phyloP scores from a whole-genome alignment of 2,329 filamentous ascomycete species.

The Alternaria novae-zelandiae region DNA sequence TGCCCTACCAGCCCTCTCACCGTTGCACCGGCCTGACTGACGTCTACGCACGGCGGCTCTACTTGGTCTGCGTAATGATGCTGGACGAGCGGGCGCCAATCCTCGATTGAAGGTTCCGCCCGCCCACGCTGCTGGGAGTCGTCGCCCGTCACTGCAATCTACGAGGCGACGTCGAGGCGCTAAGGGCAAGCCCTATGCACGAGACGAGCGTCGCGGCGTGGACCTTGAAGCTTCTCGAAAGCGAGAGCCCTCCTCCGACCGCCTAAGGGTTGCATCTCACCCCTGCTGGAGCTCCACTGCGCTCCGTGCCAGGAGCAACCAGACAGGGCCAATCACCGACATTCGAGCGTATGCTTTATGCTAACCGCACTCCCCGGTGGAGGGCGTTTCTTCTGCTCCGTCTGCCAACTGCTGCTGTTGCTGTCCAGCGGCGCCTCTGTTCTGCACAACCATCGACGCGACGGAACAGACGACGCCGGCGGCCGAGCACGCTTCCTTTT shows the following conservation, averaged over 20 bases:
- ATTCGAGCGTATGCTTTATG: conserved; percentile 38
- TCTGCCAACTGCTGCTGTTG: conserved; percentile 18
- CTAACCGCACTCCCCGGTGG: conserved; percentile 35
- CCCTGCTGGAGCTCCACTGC: conserved; percentile 31
- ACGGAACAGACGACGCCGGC: background rate
- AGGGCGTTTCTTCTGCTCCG: conserved; percentile 25
- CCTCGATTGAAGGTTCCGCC: conserved; percentile 21
- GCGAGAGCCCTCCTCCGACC: conserved; percentile 9
- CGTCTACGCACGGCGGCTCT: conserved; percentile 24
- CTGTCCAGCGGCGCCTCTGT: conserved; percentile 17
- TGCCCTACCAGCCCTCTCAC: conserved; percentile 13
- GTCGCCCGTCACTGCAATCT: conserved; percentile 7
- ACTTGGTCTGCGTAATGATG: conserved; percentile 15
- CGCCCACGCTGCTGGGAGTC: conserved; percentile 25
- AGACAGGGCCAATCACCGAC: conserved; percentile 33
- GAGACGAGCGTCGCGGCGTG: conserved; percentile 6
- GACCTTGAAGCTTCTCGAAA: conserved; percentile 11
- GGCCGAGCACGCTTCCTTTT: background rate
- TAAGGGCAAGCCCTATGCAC: conserved; percentile 16
- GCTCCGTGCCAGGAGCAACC: conserved; percentile 27
- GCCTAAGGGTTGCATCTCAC: conserved; percentile 38
- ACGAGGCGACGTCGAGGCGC: background rate
- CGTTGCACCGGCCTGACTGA: conserved; percentile 22
- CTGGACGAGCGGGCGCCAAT: conserved; percentile 26
- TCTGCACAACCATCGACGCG: background rate